These are phyloP conservation scores for Oxytropis ochrocephala DNA, from an alignment of 306 rosid genomes.

Conservation along the genomic window DNA sequence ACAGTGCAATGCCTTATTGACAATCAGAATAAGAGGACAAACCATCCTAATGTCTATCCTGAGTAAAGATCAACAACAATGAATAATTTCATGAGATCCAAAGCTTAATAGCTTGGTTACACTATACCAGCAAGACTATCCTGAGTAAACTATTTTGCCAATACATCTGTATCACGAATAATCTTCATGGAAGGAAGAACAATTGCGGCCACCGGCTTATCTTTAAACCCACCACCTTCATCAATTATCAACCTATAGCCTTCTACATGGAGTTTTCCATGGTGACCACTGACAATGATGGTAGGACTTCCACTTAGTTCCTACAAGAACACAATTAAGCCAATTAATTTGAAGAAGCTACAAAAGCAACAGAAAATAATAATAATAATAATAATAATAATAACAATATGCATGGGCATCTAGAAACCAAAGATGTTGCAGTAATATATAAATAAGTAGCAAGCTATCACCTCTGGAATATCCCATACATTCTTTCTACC, in stretches of 20 bases:
- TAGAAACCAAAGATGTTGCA: background rate
- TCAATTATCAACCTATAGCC: slow-evolving; percentile 75
- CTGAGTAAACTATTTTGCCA: slow-evolving; percentile 41
- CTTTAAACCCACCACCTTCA: slow-evolving; percentile 60
- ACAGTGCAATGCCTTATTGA: slow-evolving; percentile 6
- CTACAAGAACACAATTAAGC: slow-evolving; percentile 29
- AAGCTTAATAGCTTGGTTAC: slow-evolving; percentile 7
- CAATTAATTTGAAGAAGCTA: background rate
- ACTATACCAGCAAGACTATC: background rate
- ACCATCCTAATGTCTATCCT: background rate
- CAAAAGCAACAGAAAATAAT: background rate
- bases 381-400: background rate
- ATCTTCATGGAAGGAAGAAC: slow-evolving; percentile 70
- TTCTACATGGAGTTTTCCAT: slow-evolving; percentile 66
- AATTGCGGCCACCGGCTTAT: slow-evolving; percentile 72
- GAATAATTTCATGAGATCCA: background rate
- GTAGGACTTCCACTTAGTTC: slow-evolving; percentile 49
- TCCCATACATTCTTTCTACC: slow-evolving; percentile 76
- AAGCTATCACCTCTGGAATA: slow-evolving; percentile 64
- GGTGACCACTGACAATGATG: slow-evolving; percentile 82
- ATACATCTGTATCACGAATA: slow-evolving; percentile 55
- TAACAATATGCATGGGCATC: background rate
- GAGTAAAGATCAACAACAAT: background rate
- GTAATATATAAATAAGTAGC: background rate
- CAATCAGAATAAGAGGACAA: background rate